phyloP scores from a whole-genome alignment of 176 grass and related monocot genomes.

The Alopecurus myosuroides region DNA sequence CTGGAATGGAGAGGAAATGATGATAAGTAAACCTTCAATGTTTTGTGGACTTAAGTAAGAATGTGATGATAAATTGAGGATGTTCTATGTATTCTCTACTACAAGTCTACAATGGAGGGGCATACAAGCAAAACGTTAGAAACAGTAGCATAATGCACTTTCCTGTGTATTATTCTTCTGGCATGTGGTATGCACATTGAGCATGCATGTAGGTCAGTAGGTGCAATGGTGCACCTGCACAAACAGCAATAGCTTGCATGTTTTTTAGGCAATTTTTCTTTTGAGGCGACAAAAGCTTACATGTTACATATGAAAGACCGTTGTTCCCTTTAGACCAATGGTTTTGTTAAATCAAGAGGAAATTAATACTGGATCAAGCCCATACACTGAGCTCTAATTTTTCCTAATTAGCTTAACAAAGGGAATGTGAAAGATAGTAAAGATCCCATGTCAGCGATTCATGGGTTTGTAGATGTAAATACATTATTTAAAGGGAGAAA shows the following conservation, averaged over 20 bases:
- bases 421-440: background rate
- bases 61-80: background rate
- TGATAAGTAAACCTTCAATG: background rate
- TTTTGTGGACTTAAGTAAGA: background rate
- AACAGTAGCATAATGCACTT: background rate
- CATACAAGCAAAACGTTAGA: conserved; percentile 21
- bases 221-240: background rate
- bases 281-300: too few species aligned
- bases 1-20: conserved; percentile 34
- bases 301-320: background rate
- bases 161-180: background rate
- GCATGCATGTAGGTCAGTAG: conserved; percentile 4
- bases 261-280: too few species aligned
- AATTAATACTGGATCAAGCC: background rate
- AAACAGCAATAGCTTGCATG: conserved; percentile 1
- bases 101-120: background rate
- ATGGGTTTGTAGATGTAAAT: background rate
- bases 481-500: background rate
- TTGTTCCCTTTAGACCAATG: background rate
- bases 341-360: background rate
- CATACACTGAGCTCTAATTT: background rate
- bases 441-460: background rate
- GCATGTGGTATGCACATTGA: background rate
- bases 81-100: background rate
- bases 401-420: background rate